phyloP scores from a whole-genome alignment of 768 basidiomycete genomes.

The Coprinopsis strossmayeri region DNA sequence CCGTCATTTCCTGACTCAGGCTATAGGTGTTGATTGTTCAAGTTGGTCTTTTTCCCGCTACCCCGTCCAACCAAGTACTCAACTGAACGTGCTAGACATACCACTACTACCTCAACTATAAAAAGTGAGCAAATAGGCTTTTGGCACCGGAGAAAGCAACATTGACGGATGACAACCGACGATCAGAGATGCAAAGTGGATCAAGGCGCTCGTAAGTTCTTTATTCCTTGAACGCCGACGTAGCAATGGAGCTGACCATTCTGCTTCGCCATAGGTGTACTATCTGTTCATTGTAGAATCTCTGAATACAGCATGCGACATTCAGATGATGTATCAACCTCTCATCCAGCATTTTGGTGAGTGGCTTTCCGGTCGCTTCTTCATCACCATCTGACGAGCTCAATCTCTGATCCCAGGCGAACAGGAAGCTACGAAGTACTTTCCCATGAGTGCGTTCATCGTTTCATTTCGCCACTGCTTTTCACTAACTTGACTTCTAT shows the following conservation, averaged over 20 bases:
- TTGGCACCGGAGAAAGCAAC: no score
- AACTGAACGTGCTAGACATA: constrained; percentile 18
- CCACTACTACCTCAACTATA: constrained; percentile 34
- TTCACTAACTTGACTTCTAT: not conserved
- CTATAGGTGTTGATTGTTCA: constrained; percentile 29
- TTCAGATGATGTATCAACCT: constrained; percentile 41
- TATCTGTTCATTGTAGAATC: constrained; percentile 38
- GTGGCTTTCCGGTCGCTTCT: not conserved
- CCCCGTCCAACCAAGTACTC: not conserved
- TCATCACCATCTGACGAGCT: constrained; percentile 17
- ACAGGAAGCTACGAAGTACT: constrained; percentile 17
- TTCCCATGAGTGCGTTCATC: constrained; percentile 22
- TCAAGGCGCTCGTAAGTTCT: constrained; percentile 30
- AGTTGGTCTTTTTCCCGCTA: constrained; percentile 15
- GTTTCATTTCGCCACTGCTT: not conserved
- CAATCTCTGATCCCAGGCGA: constrained; percentile 12
- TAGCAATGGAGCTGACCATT: not conserved
- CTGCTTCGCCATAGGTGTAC: constrained; percentile 23
- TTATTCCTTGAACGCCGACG: not conserved
- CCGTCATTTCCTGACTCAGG: not conserved
- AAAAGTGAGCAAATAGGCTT: constrained; percentile 23
- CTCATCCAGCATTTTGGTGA: constrained; percentile 32
- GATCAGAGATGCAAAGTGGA: constrained; percentile 35
- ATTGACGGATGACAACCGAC: no score
- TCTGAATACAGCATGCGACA: constrained; percentile 36